Evolutionary conservation across 2,329 filamentous ascomycete genomes (phyloP), one percentile per base, ranked within the genome.

Genomic region (Curvularia sp.): DNA sequence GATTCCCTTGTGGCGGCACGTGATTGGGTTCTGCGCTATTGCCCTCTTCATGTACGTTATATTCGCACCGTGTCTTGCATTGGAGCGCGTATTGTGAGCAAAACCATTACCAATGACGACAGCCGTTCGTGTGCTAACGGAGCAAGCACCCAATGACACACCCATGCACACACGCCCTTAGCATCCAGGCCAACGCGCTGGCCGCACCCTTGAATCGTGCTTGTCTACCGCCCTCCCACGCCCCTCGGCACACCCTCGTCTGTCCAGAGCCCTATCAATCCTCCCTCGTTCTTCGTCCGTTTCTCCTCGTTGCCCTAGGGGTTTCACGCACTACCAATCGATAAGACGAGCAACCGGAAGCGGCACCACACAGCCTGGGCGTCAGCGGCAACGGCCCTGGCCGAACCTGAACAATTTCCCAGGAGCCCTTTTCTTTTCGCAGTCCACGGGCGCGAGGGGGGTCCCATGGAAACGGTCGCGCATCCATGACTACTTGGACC

Each of bases 131-230:
- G 39, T 57, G 52, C 66, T 62, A 67, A 62, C 55, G 47, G 57
- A 46, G 57, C 57, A 56, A 38, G 39, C 56, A 57, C 60, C 65
- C 67, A 63, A 65, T 63, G 59, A 62, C 54, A 53, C 61, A 60
- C 57, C 44, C 52, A 47, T 55, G 56, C 63, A 62, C 48, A 49
- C 58, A 63, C 65, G 58, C 62, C 49, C 61, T 39, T 48, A 57
- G 56, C 52, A 58, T 57, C 53, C 58, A 49, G 51, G 48, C 59
- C 56, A 58, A 61, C 57, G 54, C 55, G 58, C 60, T 64, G 55
- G 55, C 57, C 43, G 62, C 57, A 58, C 62, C 53, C 60, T 54
- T 61, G 65, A 66, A 56, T 67, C 63, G 54, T 62, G 61, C 43
- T 35, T 22, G 22, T 28, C 26, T 28, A 28, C 26, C 26, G 26